Evolutionary conservation across 73 alveolate genomes (phyloP), one percentile per base, ranked within the genome.

Genomic region (Paramecium biaurelia): DNA sequence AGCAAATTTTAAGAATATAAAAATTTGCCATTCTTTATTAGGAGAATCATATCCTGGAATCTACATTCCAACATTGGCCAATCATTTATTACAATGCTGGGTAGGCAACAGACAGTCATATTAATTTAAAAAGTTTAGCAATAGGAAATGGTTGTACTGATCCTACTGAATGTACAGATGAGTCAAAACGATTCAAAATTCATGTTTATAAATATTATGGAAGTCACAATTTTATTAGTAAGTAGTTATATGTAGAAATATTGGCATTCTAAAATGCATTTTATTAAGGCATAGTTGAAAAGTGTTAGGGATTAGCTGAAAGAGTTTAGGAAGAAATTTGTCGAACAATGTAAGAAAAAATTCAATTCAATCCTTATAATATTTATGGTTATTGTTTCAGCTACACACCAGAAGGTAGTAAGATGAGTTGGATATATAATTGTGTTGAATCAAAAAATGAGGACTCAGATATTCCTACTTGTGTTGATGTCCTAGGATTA

Each of bases 41-140:
- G 99, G 99, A 1, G 99, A 97, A 87, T 85, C 96, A 41, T 97
- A 97, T 95, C 98, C 98, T 76, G 99, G 99, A 63, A 94, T 92
- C 30, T 97, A 95, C 85, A 93, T 95, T 57, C 99, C 99, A 20
- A 92, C 92, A 45, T 72, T 97, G 26, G 97, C 98, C 20, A 43
- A 45, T 97, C 35, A 20, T 92, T 23, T 49, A 92, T 57, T 68
- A 92, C 85, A 92, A 93, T 59, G 92, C 76, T 28, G 30, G 18
- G 9, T 20, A 20, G 11, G 14, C 58, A 18, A 21, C 70, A 10
- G 41, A 63, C 70, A 42, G 86, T 11, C 94, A 56, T 24, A 86
- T 94, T 20, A 94, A 94, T 82, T 95, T 94, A 26, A 56, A 93
- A 74, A 96, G 96, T 12, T 38, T 93, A 5, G 95, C 95, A n/a